A percentile compares a stretch with the other conserved stretches of the same genome.
phyloP scores from a whole-genome alignment of 148 eudicot genomes.

The Rhododendron henanense region DNA sequence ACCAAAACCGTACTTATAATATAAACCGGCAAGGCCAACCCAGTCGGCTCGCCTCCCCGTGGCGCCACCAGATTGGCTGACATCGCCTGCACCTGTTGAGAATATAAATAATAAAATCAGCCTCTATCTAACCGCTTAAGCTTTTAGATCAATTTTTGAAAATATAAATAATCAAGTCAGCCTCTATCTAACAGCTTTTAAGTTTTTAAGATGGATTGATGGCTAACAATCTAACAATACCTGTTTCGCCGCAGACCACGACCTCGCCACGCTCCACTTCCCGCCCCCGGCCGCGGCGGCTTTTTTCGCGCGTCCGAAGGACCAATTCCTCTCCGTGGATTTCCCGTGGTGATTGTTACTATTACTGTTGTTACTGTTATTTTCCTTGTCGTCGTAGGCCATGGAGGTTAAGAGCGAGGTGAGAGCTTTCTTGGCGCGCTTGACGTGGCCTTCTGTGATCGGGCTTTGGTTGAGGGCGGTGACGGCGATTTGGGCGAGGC shows the following conservation, averaged over 20 bases:
- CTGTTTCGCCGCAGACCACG: slow-evolving; percentile 91
- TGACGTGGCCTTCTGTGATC: slow-evolving; percentile 70
- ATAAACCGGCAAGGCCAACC: slow-evolving; percentile 60
- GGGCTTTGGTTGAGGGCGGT: slow-evolving; percentile 57
- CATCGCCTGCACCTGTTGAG: slow-evolving; percentile 28
- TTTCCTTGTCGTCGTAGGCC: slow-evolving; percentile 60
- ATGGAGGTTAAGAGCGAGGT: slow-evolving; percentile 53
- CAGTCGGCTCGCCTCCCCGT: slow-evolving; percentile 65
- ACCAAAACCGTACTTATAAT: slow-evolving; percentile 62
- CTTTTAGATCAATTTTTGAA: too few relatives aligned
- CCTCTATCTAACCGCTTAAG: too few relatives aligned
- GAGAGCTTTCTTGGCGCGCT: slow-evolving; percentile 66
- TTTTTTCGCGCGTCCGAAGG: slow-evolving; percentile 57
- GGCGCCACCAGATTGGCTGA: slow-evolving; percentile 65
- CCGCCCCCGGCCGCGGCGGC: slow-evolving; percentile 30
- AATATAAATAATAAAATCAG: too few relatives aligned
- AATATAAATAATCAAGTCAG: background rate
- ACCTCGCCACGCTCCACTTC: slow-evolving; percentile 57
- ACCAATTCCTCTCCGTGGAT: slow-evolving; percentile 64
- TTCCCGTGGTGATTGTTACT: slow-evolving; percentile 27
- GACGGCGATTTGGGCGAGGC: slow-evolving; percentile 61
- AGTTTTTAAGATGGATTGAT: too few relatives aligned
- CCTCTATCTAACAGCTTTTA: background rate
- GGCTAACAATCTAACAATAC: background rate
- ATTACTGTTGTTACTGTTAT: background rate